Evolutionary conservation across 495 filamentous ascomycete species (phyloP), one percentile per base, ranked within the genome.

Genomic region (Amniculicola lignicola): DNA sequence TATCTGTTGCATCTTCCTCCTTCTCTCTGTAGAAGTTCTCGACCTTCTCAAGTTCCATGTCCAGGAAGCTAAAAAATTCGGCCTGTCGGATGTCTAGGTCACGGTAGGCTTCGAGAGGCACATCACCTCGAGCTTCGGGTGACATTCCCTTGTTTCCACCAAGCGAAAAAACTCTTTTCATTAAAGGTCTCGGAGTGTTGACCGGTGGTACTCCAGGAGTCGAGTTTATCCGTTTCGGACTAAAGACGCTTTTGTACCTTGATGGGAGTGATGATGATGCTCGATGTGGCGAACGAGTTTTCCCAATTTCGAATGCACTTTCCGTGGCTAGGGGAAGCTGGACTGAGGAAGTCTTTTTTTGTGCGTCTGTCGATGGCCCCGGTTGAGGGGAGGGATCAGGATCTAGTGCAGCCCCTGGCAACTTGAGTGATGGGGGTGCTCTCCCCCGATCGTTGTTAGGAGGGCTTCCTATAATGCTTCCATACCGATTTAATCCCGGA

Each of bases 11-110:
- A 64, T 94, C 87, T 16, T 85, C 76, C 65, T 95, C 90, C 63
- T 92, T 95, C 65, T 74, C 70, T 58, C 79, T 81, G 73, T 96
- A 95, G 67, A 95, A 96, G 0, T 75, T 68, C 62, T 95, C 89
- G 33, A 95, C 86, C 69, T 95, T 96, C 31, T 80, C 70, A n/a
- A 96, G 70, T 67, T 96, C 85, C 18, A 67, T 70, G 63, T 95
- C 88, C 37, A 96, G 70, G 62, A 88, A 95, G 0, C 66, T 69
- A 61, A 89, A 88, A 64, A 95, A 96, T 42, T 93, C 87, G 37
- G 79, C 79, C 63, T 90, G 81, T 14, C 82, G 78, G 21, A 77
- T 74, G 57, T 82, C 72, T 55, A 83, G 47, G 62, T 88, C 79
- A 15, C 67, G 73, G 57, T 74, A 76, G 16, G 69, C 67, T 54